Evolutionary conservation across 108 stramenopile species (phyloP).

Genomic region (Cyclotella cryptica): DNA sequence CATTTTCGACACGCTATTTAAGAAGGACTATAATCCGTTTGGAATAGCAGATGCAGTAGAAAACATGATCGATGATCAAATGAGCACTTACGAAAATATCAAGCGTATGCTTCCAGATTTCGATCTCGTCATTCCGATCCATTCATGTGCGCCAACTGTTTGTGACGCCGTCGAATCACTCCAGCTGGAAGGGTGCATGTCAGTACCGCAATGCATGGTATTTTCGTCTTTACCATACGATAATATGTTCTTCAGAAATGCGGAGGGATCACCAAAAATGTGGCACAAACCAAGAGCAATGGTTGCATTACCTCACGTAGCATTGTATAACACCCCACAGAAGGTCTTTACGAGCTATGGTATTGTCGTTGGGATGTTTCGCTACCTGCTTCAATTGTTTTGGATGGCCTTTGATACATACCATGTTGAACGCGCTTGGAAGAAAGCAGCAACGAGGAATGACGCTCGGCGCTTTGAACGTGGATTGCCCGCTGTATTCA

Average conservation of each 20-base stretch:
- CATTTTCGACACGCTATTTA: too few species aligned
- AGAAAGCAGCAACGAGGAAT: constrained; percentile 15
- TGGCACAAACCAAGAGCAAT: neutral
- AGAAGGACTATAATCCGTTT: constrained; percentile 20
- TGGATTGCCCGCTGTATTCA: neutral
- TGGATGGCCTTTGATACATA: constrained; percentile 28
- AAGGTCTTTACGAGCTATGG: neutral
- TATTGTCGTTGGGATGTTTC: neutral
- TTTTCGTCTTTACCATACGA: constrained; percentile 34
- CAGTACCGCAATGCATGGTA: constrained; percentile 14
- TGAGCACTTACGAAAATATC: constrained; percentile 9
- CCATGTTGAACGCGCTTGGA: constrained; percentile 15
- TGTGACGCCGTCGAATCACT: constrained; percentile 27
- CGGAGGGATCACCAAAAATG: neutral
- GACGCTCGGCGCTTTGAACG: neutral
- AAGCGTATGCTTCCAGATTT: neutral
- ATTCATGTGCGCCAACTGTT: constrained; percentile 21
- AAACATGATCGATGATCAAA: constrained; percentile 21
- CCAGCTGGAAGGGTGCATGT: neutral
- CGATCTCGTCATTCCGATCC: constrained; percentile 20
- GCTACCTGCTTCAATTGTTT: neutral
- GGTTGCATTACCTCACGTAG: neutral
- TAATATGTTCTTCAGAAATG: constrained; percentile 11
- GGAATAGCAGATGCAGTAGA: neutral
- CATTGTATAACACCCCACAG: neutral